These are phyloP conservation scores for Staphylotrichum tortipilum DNA, from an alignment of 495 filamentous ascomycete genomes.

Conservation along the genomic window DNA sequence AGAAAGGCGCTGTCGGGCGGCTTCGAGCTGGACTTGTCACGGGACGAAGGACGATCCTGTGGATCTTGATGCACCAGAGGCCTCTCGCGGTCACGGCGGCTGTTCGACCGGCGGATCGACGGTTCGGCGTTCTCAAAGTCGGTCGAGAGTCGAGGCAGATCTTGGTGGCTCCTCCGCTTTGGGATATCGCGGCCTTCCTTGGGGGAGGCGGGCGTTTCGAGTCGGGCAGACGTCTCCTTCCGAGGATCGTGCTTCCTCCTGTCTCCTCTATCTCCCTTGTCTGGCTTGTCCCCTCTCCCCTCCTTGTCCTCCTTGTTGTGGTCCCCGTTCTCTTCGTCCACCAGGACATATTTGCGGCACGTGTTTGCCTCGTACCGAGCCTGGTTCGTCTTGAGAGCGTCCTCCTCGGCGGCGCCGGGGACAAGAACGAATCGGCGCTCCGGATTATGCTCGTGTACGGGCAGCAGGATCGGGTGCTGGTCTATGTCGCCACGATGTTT, in stretches of 20 bases:
- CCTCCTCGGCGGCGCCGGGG: constrained; percentile 19
- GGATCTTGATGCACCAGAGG: constrained; percentile 15
- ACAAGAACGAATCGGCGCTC: constrained; percentile 42
- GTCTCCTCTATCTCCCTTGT: no score
- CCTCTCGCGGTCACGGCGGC: constrained; percentile 19
- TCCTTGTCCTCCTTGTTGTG: constrained; percentile 10
- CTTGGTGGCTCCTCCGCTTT: constrained; percentile 30
- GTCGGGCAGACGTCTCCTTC: neutral
- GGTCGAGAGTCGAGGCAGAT: constrained; percentile 30
- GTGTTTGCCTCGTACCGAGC: constrained; percentile 36
- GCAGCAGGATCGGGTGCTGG: constrained; percentile 33
- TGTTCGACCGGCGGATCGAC: constrained; percentile 13
- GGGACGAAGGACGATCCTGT: constrained; percentile 1
- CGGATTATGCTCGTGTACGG: constrained; percentile 36
- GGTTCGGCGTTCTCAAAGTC: constrained; percentile 11
- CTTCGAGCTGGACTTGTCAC: constrained; percentile 5
- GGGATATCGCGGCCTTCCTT: constrained; percentile 15
- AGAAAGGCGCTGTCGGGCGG: constrained; percentile 25
- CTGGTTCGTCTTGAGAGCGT: constrained; percentile 12
- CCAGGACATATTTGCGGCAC: constrained; percentile 29
- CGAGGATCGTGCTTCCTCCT: no score
- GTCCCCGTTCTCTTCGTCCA: constrained; percentile 1
- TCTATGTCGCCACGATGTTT: constrained; percentile 35
- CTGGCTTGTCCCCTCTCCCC: no score
- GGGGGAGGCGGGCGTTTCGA: neutral